Evolutionary conservation across 202 grass and related monocot species (phyloP).

Genomic region (Dendrocalamus latiflorus): DNA sequence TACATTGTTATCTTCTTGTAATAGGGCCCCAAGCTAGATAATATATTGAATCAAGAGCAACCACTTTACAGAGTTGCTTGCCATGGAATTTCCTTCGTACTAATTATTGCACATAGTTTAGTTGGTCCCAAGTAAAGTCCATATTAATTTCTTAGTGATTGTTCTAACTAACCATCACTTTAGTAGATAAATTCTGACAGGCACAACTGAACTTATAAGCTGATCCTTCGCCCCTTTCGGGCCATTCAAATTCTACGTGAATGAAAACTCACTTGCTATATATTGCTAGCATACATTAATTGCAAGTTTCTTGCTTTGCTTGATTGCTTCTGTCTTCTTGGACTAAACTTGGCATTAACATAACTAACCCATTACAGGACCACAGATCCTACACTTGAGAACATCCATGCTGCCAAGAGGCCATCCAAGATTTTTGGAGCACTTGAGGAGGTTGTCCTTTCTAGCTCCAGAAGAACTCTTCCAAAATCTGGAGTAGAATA

Average conservation of each 20-base stretch:
- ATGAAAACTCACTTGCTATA: not conserved
- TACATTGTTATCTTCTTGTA: constrained; percentile 13
- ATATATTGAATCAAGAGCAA: not conserved
- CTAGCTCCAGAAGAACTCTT: not conserved
- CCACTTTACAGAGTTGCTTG: constrained; percentile 24
- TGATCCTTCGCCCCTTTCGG: not conserved
- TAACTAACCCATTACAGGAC: constrained; percentile 13
- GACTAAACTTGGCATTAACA: not conserved
- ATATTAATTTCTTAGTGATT: not conserved
- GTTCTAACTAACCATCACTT: not conserved
- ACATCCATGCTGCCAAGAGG: not conserved
- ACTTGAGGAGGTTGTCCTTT: constrained; percentile 21
- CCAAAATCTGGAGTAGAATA: not conserved
- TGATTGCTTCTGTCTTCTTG: not conserved
- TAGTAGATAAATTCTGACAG: not conserved
- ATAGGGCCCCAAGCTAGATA: constrained; percentile 16
- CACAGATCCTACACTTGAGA: constrained; percentile 17
- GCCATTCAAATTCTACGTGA: not conserved
- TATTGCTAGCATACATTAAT: not conserved
- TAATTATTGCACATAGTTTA: not conserved
- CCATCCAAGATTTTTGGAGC: constrained; percentile 30
- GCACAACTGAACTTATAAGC: not conserved
- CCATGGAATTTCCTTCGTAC: not conserved
- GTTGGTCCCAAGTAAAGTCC: not conserved
- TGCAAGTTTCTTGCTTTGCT: no score